These are phyloP conservation scores for Neodidymelliopsis sp. DNA, from an alignment of 2,329 filamentous ascomycete species.

Conservation along the genomic window DNA sequence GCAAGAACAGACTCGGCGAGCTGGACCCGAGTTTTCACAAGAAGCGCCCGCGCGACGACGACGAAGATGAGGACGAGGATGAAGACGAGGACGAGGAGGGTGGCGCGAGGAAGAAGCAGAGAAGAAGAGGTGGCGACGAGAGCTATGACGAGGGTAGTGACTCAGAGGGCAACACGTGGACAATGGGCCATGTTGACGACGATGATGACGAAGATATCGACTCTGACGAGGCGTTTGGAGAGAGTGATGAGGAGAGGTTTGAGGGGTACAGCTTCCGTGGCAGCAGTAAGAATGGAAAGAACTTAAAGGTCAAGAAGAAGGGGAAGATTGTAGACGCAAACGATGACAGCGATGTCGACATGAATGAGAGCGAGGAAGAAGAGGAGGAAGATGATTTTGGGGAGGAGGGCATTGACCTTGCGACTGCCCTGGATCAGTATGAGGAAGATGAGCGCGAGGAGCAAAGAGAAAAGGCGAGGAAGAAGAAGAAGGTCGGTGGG, in stretches of 20 bases:
- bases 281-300: conserved; percentile 56
- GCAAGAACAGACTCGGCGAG: conserved; percentile 66
- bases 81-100: conserved; percentile 36
- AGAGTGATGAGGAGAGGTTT: conserved; percentile 86
- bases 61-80: conserved; percentile 54
- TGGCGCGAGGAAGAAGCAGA: conserved; percentile 42
- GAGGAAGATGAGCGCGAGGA: conserved; percentile 47
- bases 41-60: conserved; percentile 57
- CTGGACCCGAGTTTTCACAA: conserved; percentile 53
- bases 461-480: conserved; percentile 33
- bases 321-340: conserved; percentile 39
- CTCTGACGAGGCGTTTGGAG: conserved; percentile 84
- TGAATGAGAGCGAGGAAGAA: conserved; percentile 56
- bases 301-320: conserved; percentile 56
- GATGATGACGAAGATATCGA: conserved; percentile 75
- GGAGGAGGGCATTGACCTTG: conserved; percentile 69
- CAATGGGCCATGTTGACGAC: conserved; percentile 72
- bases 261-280: conserved; percentile 76
- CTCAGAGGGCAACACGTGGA: conserved; percentile 86
- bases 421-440: conserved; percentile 65
- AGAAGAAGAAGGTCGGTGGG: conserved; percentile 50
- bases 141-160: conserved; percentile 80
- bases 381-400: conserved; percentile 64
- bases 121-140: conserved; percentile 48
- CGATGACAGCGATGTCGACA: conserved; percentile 52